Percentiles rank a stretch among this genome's conserved stretches.
These are phyloP conservation scores for Stylosanthes scabra DNA, from an alignment of 331 rosid species.

Conservation along the genomic window DNA sequence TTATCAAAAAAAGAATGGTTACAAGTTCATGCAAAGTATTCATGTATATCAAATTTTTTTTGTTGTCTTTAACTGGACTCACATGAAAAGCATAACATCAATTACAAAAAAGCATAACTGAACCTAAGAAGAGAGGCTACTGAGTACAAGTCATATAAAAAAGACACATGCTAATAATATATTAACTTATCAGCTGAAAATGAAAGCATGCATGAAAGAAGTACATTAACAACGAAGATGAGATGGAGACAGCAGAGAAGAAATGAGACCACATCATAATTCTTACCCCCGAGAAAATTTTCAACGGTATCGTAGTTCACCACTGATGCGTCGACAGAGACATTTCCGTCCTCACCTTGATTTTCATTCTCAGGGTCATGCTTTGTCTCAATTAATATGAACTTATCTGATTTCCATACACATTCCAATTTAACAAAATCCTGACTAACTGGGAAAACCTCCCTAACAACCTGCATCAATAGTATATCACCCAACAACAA, in stretches of 20 bases:
- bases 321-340: constrained; percentile 42
- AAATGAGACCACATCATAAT: constrained; percentile 13
- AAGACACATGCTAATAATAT: constrained; percentile 13
- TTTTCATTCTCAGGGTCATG: constrained; percentile 44
- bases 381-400: constrained; percentile 58
- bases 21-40: background rate
- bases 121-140: background rate
- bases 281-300: constrained; percentile 70
- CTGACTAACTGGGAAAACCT: constrained; percentile 66
- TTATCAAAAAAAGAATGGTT: background rate
- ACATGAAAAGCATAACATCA: background rate
- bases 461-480: constrained; percentile 68
- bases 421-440: constrained; percentile 68
- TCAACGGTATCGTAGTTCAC: constrained; percentile 56
- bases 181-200: constrained; percentile 13
- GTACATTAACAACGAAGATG: background rate
- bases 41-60: background rate
- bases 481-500: background rate
- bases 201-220: constrained; percentile 13
- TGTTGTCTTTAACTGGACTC: background rate
- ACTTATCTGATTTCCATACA: constrained; percentile 76
- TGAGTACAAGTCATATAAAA: constrained; percentile 5
- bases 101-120: background rate
- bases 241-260: background rate
- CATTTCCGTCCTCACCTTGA: constrained; percentile 45